A percentile compares a stretch with the other conserved stretches of the same genome.
These are phyloP conservation scores for Phycomyces nitens DNA, from an alignment of 192 early-diverging fungal genomes.

Conservation along the genomic window DNA sequence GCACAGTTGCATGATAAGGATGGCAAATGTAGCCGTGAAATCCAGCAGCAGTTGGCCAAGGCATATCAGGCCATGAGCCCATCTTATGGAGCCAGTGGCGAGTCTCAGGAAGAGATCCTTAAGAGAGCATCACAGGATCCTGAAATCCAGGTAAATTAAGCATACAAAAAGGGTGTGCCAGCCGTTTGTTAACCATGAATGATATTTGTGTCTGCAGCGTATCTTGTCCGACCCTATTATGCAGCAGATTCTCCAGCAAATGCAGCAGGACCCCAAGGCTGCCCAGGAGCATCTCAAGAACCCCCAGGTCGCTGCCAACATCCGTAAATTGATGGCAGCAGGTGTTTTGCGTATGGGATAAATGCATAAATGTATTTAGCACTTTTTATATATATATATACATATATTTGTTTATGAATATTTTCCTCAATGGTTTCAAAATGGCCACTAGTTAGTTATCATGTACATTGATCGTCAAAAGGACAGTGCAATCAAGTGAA, in stretches of 20 bases:
- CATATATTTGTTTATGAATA: neutral
- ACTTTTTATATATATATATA: neutral
- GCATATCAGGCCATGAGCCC: constrained; percentile 75
- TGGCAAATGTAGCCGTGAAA: constrained; percentile 80
- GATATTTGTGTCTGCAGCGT: constrained; percentile 41
- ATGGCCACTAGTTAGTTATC: no score
- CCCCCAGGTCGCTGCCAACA: constrained; percentile 87
- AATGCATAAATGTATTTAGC: constrained; percentile 10
- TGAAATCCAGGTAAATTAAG: constrained; percentile 61
- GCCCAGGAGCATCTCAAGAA: constrained; percentile 96
- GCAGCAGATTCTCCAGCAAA: constrained; percentile 95
- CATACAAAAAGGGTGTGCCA: neutral
- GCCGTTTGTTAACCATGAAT: neutral
- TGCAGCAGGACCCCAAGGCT: constrained; percentile 93
- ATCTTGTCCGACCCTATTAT: constrained; percentile 93
- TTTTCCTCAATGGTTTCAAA: neutral
- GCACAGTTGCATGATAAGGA: constrained; percentile 81
- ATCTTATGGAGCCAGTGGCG: constrained; percentile 41
- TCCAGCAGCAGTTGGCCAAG: constrained; percentile 77
- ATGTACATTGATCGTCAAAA: no score
- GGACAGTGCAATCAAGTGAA: no score
- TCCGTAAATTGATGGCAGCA: constrained; percentile 88
- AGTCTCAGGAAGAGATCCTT: constrained; percentile 73
- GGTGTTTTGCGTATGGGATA: constrained; percentile 79
- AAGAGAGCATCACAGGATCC: constrained; percentile 89